Evolutionary conservation across 129 eudicot species (phyloP), one percentile per base, ranked within the genome.

Genomic region (Helianthus tuberosus): DNA sequence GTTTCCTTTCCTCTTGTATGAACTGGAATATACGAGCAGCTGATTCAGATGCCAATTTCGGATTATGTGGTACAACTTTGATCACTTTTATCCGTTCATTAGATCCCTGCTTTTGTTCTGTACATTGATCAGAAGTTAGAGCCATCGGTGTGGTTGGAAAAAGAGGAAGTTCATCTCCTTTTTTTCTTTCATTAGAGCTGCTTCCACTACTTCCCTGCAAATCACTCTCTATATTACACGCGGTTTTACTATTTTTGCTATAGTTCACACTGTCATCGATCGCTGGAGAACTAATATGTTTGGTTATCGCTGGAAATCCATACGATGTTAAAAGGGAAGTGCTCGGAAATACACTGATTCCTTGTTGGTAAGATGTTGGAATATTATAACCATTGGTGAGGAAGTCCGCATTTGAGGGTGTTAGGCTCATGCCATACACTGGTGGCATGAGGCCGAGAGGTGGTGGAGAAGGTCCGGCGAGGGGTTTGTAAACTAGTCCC

Each of bases 401-500:
- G 69, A 69, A 75, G 43, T 75, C 81, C 5, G 73, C 66, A 15
- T 16, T 72, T 46, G 75, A 17, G 41, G 75, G 62, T 8, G 79
- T 55, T 59, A 81, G 68, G 64, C 58, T 68, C 46, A 79, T 59
- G 10, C 81, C 85, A 48, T 83, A 85, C 35, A 74, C 64, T 0
- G 86, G 85, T 15, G 87, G 78, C 77, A 82, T 61, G 52, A 84
- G 69, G 14, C 85, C 78, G 5, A 66, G 51, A 6, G 83, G 55
- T 27, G 90, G 88, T 8, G 84, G 86, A 50, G 72, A 77, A 27
- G 82, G 86, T 46, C 92, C 89, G 8, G 87, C 68, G 78, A 72
- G 77, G 35, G 93, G 93, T 78, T 90, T 90, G 86, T 90, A 90
- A 14, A 90, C 66, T 1, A 90, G 89, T 44, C 96, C 96, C 78